These are phyloP conservation scores for Sarcodon aspratus DNA, from an alignment of 768 basidiomycete species.

Conservation along the genomic window DNA sequence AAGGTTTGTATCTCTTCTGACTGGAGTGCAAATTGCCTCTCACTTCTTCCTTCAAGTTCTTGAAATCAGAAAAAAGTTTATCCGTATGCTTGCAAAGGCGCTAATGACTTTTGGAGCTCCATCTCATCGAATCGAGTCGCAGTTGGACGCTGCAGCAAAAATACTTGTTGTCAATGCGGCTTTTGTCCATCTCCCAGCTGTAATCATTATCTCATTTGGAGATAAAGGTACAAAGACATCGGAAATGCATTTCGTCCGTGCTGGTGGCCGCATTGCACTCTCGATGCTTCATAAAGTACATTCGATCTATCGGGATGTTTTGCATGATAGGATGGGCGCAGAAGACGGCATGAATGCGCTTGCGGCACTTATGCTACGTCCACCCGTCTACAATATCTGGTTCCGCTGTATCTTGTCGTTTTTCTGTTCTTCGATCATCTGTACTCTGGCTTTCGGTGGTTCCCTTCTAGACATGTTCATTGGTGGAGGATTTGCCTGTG, in stretches of 20 bases:
- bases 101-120: conserved; percentile 91
- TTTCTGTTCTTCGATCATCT: conserved; percentile 69
- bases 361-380: conserved; percentile 47
- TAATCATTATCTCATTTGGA: conserved; percentile 75
- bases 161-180: conserved; percentile 71
- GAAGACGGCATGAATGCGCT: conserved; percentile 62
- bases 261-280: conserved; percentile 69
- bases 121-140: conserved; percentile 86
- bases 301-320: conserved; percentile 72
- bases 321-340: conserved; percentile 72
- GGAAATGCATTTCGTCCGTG: conserved; percentile 80
- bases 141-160: conserved; percentile 67
- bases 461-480: conserved; percentile 79
- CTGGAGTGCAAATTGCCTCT: too few species aligned
- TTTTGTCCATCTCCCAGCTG: conserved; percentile 74
- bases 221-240: conserved; percentile 62
- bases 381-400: conserved; percentile 58
- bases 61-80: conserved; percentile 40
- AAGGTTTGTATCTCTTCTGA: too few species aligned
- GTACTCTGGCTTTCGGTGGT: conserved; percentile 73
- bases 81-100: conserved; percentile 78
- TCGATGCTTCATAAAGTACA: conserved; percentile 78
- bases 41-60: too few species aligned
- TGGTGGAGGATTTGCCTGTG: conserved; percentile 54
- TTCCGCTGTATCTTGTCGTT: conserved; percentile 67